Evolutionary conservation across 805 yeast species (phyloP).

Genomic region (Saccharomycopsis vini): DNA sequence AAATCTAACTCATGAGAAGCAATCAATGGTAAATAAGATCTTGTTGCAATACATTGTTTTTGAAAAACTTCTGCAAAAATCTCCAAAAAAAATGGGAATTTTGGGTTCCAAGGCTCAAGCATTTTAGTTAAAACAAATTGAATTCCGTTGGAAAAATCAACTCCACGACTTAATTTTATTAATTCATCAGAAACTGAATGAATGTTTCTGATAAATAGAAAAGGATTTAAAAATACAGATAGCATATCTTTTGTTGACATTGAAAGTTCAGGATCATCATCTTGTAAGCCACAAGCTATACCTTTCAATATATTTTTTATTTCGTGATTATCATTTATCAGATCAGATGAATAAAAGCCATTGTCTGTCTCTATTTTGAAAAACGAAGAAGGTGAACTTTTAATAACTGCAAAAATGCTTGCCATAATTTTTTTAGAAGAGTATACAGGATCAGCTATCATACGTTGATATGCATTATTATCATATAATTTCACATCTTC

Average conservation of each 20-base stretch:
- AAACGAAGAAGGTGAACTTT: background rate
- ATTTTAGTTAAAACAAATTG: background rate
- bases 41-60: too few relatives aligned
- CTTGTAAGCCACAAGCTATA: slow-evolving; percentile 7
- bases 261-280: background rate
- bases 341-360: background rate
- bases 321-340: background rate
- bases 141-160: slow-evolving; percentile 5
- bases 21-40: too few relatives aligned
- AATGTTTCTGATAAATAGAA: background rate
- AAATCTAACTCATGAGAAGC: background rate
- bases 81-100: slow-evolving; percentile 1
- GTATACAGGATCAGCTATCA: slow-evolving; percentile 4
- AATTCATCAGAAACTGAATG: background rate
- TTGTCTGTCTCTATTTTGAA: background rate
- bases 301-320: slow-evolving; percentile 1
- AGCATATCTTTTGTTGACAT: background rate
- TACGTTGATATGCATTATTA: slow-evolving; percentile 1
- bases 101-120: background rate
- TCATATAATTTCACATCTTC: slow-evolving; percentile 1
- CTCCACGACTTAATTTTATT: background rate
- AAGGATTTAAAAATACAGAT: background rate
- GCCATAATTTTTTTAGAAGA: slow-evolving; percentile 4
- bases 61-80: slow-evolving; percentile 5
- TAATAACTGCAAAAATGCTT: slow-evolving; percentile 5